A percentile compares a stretch with the other conserved stretches of the same genome.
Evolutionary conservation across 2,329 filamentous ascomycete species (phyloP).

Genomic region (Herpotrichia juniperi): DNA sequence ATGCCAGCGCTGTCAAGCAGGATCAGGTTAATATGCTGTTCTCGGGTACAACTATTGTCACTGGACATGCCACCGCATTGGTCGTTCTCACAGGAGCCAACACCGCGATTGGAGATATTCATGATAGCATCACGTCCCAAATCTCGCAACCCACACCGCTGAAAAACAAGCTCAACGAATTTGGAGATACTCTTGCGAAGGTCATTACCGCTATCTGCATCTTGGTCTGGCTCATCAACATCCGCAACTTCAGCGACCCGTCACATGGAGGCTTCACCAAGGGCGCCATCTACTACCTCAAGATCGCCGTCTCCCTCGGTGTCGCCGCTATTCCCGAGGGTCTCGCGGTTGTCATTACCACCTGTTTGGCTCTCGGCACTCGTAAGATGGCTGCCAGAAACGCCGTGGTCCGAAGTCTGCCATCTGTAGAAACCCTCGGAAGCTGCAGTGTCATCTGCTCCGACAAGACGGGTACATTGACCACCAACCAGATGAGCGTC

Average conservation of each 20-base stretch:
- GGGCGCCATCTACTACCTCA: conserved; percentile 98
- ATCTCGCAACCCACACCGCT: conserved; percentile 96
- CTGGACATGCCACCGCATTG: conserved; percentile 87
- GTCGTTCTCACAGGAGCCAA: conserved; percentile 88
- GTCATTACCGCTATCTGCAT: conserved; percentile 98
- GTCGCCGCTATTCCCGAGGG: conserved; percentile 98
- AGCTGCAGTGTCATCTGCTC: conserved; percentile 99
- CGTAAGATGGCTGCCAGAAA: conserved; percentile 99
- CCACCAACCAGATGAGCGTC: conserved; percentile 99
- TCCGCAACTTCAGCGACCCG: conserved; percentile 94
- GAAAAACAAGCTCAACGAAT: conserved; percentile 99
- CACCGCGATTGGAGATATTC: conserved; percentile 97
- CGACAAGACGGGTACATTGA: conserved; percentile 97
- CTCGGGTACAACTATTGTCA: conserved; percentile 96
- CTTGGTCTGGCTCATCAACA: conserved; percentile 97
- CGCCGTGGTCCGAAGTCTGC: conserved; percentile 92
- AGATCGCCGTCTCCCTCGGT: conserved; percentile 97
- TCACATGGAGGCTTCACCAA: conserved; percentile 93
- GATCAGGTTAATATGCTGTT: conserved; percentile 98
- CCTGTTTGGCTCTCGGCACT: conserved; percentile 92
- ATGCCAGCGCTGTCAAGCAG: conserved; percentile 89
- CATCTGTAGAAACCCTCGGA: conserved; percentile 95
- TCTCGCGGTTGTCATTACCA: conserved; percentile 98
- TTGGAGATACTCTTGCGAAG: conserved; percentile 94
- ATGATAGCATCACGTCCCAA: conserved; percentile 97